Conservation (phyloP, 345 rosid species). For the Rhodamnia argentea region DNA sequence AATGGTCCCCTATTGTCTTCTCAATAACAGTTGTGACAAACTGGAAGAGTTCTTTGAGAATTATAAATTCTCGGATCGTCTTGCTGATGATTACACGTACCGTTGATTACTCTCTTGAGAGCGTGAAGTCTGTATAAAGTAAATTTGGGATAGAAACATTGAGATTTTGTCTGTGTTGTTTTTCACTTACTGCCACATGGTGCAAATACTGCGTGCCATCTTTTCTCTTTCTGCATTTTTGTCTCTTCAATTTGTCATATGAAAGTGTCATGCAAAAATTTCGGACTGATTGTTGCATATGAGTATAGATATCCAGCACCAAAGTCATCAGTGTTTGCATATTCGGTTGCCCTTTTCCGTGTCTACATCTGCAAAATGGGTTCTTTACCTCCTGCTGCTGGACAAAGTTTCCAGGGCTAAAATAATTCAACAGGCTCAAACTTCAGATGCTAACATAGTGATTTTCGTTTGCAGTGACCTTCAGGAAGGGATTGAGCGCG, state of each 20-base stretch:
- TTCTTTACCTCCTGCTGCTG: background rate
- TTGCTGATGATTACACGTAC: background rate
- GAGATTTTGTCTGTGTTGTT: background rate
- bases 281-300: background rate
- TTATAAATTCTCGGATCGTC: background rate
- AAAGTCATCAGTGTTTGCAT: background rate
- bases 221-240: background rate
- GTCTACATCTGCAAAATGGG: background rate
- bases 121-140: background rate
- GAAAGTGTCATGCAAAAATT: background rate
- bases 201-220: background rate
- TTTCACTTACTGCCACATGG: background rate
- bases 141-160: background rate
- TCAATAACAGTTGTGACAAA: background rate
- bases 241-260: background rate
- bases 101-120: background rate
- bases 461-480: background rate
- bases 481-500: background rate
- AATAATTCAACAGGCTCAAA: background rate
- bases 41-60: background rate
- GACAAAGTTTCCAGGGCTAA: background rate
- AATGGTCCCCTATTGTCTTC: background rate
- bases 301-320: background rate
- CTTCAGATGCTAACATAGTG: background rate
- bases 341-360: background rate